Percentiles rank a stretch among this genome's conserved stretches.
Conservation (phyloP, 768 basidiomycete species). For the Russula olivacea region DNA sequence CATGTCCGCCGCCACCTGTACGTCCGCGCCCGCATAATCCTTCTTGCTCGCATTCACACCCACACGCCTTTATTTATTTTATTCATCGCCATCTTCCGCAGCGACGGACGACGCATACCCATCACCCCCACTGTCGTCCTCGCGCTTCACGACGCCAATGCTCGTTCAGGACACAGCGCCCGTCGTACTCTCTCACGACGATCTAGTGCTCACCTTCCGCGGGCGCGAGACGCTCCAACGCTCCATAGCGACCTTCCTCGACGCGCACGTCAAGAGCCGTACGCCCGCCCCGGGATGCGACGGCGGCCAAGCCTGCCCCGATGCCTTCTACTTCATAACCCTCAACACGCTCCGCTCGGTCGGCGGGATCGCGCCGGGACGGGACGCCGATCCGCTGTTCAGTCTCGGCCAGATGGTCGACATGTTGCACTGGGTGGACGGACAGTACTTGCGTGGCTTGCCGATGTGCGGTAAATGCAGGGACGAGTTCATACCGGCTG, state of each 20-base stretch:
- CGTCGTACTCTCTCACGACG: slow-evolving; percentile 35
- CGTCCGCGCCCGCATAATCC: slow-evolving; percentile 4
- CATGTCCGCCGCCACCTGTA: neutral
- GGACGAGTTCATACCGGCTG: slow-evolving; percentile 40
- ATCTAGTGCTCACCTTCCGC: slow-evolving; percentile 42
- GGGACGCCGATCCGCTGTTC: slow-evolving; percentile 69
- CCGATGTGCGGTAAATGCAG: slow-evolving; percentile 49
- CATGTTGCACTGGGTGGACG: slow-evolving; percentile 68
- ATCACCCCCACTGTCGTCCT: slow-evolving; percentile 6
- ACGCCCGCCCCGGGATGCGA: slow-evolving; percentile 45
- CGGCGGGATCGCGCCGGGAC: slow-evolving; percentile 62
- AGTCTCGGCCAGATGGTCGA: slow-evolving; percentile 62
- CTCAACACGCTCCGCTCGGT: slow-evolving; percentile 66
- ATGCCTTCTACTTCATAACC: slow-evolving; percentile 72
- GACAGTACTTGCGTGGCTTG: slow-evolving; percentile 44
- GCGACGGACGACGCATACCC: neutral
- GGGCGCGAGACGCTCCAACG: slow-evolving; percentile 64
- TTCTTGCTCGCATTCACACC: neutral
- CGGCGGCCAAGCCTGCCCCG: slow-evolving; percentile 43
- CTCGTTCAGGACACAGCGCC: slow-evolving; percentile 17
- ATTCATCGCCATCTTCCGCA: too few species aligned
- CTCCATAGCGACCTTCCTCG: slow-evolving; percentile 56
- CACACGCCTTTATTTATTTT: neutral
- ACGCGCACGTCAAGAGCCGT: slow-evolving; percentile 47
- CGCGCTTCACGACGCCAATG: slow-evolving; percentile 10